These are phyloP conservation scores for Solanum hybrid DNA, from an alignment of 305 asterid genomes.

Conservation along the genomic window DNA sequence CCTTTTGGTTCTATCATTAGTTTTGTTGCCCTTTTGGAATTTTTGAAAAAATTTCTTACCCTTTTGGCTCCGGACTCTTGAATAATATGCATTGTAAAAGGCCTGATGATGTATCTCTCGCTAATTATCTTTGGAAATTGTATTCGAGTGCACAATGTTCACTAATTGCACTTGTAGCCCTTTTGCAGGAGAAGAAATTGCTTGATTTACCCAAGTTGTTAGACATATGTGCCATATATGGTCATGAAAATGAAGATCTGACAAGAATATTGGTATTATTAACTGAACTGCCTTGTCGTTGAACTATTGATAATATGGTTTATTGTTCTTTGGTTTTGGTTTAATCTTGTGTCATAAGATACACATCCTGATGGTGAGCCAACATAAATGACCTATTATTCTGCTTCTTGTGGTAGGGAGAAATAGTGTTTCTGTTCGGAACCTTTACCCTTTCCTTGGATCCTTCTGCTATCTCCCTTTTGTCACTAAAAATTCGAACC, in stretches of 20 bases:
- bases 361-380: background rate
- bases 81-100: background rate
- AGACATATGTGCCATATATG: slow-evolving; percentile 83
- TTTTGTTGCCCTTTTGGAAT: background rate
- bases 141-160: slow-evolving; percentile 21
- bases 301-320: background rate
- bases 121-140: background rate
- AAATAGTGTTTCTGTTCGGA: background rate
- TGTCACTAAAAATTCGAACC: background rate
- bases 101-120: background rate
- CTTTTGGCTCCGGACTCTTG: background rate
- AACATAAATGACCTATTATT: background rate
- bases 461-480: background rate
- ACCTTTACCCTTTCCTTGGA: background rate
- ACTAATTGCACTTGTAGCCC: slow-evolving; percentile 54
- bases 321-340: background rate
- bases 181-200: slow-evolving; percentile 89
- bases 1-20: background rate
- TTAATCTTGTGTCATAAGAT: background rate
- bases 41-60: background rate
- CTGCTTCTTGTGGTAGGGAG: background rate
- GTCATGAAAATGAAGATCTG: slow-evolving; percentile 87
- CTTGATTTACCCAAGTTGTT: slow-evolving; percentile 84
- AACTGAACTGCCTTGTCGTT: background rate
- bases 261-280: slow-evolving; percentile 57